Evolutionary conservation across 208 protist species (phyloP), one percentile per base, ranked within the genome.

Genomic region (Wallacemonas sp.): DNA sequence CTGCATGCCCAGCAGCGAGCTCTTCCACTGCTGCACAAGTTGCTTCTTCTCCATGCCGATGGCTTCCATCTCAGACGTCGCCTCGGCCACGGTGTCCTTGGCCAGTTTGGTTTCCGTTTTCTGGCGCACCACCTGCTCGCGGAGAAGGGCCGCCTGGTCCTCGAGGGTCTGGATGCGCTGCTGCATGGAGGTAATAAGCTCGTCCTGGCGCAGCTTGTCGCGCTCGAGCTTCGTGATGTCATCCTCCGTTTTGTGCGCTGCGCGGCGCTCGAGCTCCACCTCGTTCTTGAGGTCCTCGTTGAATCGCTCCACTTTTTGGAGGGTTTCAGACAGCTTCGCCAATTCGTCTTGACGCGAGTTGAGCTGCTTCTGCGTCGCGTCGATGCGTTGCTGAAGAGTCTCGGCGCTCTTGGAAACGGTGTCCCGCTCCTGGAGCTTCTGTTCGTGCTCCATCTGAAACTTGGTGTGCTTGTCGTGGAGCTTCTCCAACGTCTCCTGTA

Each of bases 21-120:
- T 96, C 61, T 94, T 92, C 94, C 94, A 98, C 70, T 98, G 91
- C 75, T 97, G 87, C 2, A 98, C 75, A 12, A 99, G 82, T 62
- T 98, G 91, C 79, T 98, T 98, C 72, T 98, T 98, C 59, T 98
- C 94, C 74, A 97, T 92, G 36, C 94, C 86, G 38, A 98, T 95
- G 12, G 85, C 84, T 62, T 98, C 96, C 89, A 98, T 98, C 73
- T 99, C 97, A 4, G 81, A 75, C 39, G 85, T 73, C 1, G 97
- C 97, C 52, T 98, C 96, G 0, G 87, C 76, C 12, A 99, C 80
- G 22, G 95, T 98, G 55, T 95, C 84, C 10, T 75, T 70, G 0
- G 96, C 97, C 3, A 75, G 49, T 49, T 90, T 70, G 0, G 93
- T 98, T 70, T 99, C 97, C n/a, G 87, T 73, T 42, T 83, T 65